phyloP scores from a whole-genome alignment of 2,329 filamentous ascomycete species.

The Pyricularia grisea region DNA sequence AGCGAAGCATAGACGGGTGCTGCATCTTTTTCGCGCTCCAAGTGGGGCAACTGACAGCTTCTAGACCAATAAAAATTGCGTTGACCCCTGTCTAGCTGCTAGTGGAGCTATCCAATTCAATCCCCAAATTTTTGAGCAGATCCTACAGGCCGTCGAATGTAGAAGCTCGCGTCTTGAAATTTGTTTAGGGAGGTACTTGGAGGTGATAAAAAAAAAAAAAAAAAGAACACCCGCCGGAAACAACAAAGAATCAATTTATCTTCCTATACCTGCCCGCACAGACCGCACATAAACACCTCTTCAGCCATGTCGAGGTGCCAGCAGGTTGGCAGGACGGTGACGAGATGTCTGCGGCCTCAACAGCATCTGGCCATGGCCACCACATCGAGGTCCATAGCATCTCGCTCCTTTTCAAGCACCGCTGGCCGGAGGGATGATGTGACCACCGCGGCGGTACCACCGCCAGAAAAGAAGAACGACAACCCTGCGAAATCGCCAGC shows the following conservation, averaged over 20 bases:
- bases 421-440: constrained; percentile 13
- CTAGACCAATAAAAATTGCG: not conserved
- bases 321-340: constrained; percentile 47
- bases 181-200: not conserved
- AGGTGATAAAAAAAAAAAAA: not conserved
- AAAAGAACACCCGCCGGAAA: not conserved
- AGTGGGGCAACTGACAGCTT: not conserved
- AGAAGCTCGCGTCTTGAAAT: not conserved
- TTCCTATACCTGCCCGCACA: not conserved
- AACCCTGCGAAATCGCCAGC: not conserved
- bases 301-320: constrained; percentile 49
- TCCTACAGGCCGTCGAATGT: not conserved
- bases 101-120: constrained; percentile 4
- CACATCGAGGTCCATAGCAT: constrained; percentile 21
- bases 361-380: constrained; percentile 19
- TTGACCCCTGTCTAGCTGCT: not conserved
- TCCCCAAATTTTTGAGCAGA: constrained; percentile 4
- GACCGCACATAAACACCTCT: not conserved
- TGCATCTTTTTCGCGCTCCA: not conserved
- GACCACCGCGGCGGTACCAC: constrained; percentile 9
- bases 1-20: not conserved
- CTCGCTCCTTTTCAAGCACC: constrained; percentile 25
- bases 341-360: constrained; percentile 40
- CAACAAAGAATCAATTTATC: not conserved
- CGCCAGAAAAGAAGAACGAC: constrained; percentile 2